Base-by-base conservation (phyloP, 352 stramenopile species). In the Globisporangium uncinulatum region DNA sequence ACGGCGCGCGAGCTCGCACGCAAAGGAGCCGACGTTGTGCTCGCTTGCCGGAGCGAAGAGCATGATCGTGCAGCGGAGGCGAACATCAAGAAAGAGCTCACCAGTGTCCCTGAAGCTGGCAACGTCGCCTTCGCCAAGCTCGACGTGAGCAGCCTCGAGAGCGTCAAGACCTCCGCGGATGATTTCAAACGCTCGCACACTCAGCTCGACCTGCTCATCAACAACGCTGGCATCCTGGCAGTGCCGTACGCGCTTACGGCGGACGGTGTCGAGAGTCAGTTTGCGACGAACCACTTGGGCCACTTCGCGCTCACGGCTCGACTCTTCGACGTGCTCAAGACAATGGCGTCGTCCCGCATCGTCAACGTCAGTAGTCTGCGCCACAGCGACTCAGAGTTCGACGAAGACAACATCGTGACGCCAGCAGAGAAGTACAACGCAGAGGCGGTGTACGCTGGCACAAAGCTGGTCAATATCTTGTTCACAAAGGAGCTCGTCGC, bases 21-120 rank as follows among this genome's bases (percentile, higher is more conserved):
- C 47, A 69, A 67, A 54, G 74, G 76, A 37, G 83, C 73, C 46
- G 55, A 78, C 24, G 87, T 96, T 36, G 69, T 96, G 51, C 61
- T 96, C 6, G 87, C 80, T 5, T 92, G 83, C 62, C 83, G 83
- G 19, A 89, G 72, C 32, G 65, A 76, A 51, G 41, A n/a, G 0
- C 62, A 63, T 1, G 73, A 63, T 15, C 55, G 43, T 10, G 56
- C 63, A 8, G 74, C 74, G 3, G 61, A 44, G 1, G n/a, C n/a
- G n/a, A 32, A 67, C n/a, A 14, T 54, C 34, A 76, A n/a, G n/a
- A n/a, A n/a, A n/a, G n/a, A n/a, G n/a, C n/a, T n/a, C n/a, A n/a
- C n/a, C n/a, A n/a, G n/a, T n/a, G n/a, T n/a, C 85, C 24, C 52
- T 54, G 1, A 31, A 51, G 48, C 37, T 54, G 7, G 54, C 55